Evolutionary conservation across 192 early-diverging fungal species (phyloP).

Genomic region (Geosiphon pyriformis): DNA sequence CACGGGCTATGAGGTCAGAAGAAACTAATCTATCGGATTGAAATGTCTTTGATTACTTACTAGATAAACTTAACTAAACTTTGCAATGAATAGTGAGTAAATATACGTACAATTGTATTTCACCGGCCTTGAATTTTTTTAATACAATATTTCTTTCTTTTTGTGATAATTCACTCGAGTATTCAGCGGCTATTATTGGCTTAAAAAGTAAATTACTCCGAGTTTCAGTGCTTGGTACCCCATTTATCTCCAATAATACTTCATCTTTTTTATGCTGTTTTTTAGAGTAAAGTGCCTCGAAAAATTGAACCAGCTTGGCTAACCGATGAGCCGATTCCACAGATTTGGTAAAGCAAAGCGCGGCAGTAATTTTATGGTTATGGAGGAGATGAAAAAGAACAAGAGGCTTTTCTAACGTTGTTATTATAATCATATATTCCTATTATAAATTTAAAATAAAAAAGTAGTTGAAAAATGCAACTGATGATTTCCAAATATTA

Average conservation of each 20-base stretch:
- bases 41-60: too few species aligned
- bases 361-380: slow-evolving; percentile 51
- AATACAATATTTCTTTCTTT: slow-evolving; percentile 57
- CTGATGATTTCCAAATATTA: too few species aligned
- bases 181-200: slow-evolving; percentile 53
- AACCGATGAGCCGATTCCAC: slow-evolving; percentile 88
- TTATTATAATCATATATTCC: slow-evolving; percentile 69
- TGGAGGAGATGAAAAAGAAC: slow-evolving; percentile 77
- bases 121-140: slow-evolving; percentile 60
- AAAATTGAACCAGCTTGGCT: slow-evolving; percentile 59
- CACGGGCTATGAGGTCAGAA: slow-evolving; percentile 85
- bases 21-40: slow-evolving; percentile 52
- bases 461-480: too few species aligned
- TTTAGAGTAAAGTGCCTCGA: slow-evolving; percentile 32
- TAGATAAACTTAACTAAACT: neutral
- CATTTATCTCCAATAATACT: too few species aligned
- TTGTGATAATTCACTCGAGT: slow-evolving; percentile 66
- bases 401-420: slow-evolving; percentile 73
- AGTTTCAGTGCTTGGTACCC: neutral
- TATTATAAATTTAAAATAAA: too few species aligned
- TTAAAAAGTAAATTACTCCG: neutral
- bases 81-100: neutral
- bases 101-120: slow-evolving; percentile 51
- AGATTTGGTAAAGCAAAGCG: slow-evolving; percentile 84
- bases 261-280: too few species aligned